A percentile compares a stretch with the other conserved stretches of the same genome.
These are phyloP conservation scores for Xylariales sp. DNA, from an alignment of 2,329 filamentous ascomycete genomes.

Conservation along the genomic window DNA sequence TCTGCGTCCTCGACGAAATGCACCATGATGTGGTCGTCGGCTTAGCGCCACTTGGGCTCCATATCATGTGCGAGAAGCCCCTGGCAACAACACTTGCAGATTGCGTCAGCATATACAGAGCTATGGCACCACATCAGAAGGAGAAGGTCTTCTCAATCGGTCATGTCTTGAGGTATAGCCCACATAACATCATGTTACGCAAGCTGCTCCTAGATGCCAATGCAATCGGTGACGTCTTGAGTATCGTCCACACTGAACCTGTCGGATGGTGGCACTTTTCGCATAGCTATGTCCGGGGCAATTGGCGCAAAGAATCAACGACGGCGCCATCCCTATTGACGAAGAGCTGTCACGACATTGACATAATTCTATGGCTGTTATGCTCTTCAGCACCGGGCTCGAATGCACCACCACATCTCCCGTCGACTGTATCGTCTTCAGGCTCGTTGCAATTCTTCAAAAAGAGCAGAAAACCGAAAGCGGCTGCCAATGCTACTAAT, in stretches of 20 bases:
- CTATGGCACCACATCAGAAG: conserved; percentile 37
- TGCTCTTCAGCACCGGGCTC: conserved; percentile 59
- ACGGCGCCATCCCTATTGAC: conserved; percentile 82
- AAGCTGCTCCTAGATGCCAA: conserved; percentile 70
- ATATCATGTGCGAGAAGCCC: conserved; percentile 95
- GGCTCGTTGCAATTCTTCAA: conserved; percentile 78
- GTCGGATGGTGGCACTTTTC: conserved; percentile 96
- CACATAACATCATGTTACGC: conserved; percentile 82
- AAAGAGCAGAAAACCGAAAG: conserved; percentile 66
- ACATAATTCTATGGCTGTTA: conserved; percentile 86
- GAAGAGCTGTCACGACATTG: conserved; percentile 95
- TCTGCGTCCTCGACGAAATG: conserved; percentile 78
- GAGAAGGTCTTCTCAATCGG: conserved; percentile 75
- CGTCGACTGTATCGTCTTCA: conserved; percentile 67
- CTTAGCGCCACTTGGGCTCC: conserved; percentile 64
- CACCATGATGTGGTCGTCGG: conserved; percentile 77
- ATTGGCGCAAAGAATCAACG: conserved; percentile 79
- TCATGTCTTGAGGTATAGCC: conserved; percentile 89
- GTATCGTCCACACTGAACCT: conserved; percentile 87
- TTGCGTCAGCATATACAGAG: conserved; percentile 68
- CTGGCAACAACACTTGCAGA: conserved; percentile 74
- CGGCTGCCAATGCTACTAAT: conserved; percentile 75
- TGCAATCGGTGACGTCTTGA: conserved; percentile 78
- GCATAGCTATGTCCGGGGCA: conserved; percentile 86
- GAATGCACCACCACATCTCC: conserved; percentile 60